A percentile compares a stretch with the other conserved stretches of the same genome.
Evolutionary conservation across 2,329 filamentous ascomycete genomes (phyloP).

Genomic region (Ophiognomonia clavigignenti-juglandacearum): DNA sequence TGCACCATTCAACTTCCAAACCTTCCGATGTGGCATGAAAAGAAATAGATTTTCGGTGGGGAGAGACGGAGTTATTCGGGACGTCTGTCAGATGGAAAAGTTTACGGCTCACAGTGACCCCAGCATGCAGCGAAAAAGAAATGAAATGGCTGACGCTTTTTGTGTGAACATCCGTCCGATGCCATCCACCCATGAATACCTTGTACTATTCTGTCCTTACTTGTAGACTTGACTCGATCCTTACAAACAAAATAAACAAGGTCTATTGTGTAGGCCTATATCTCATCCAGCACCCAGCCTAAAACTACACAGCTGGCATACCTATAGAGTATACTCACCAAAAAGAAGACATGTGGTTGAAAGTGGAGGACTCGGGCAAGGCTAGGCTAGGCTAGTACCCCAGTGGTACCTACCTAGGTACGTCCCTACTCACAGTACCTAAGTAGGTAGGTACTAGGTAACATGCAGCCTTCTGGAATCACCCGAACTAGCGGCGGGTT

Average conservation of each 20-base stretch:
- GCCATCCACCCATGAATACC: too few relatives aligned
- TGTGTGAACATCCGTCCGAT: background rate
- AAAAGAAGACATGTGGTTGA: slow-evolving; percentile 12
- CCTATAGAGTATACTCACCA: background rate
- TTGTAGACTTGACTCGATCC: too few relatives aligned
- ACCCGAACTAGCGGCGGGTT: too few relatives aligned
- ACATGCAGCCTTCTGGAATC: too few relatives aligned
- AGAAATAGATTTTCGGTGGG: background rate
- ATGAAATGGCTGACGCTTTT: background rate
- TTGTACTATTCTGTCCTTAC: too few relatives aligned
- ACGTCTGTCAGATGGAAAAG: background rate
- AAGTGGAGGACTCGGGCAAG: slow-evolving; percentile 13
- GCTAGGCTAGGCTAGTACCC: slow-evolving; percentile 1
- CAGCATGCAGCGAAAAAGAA: background rate
- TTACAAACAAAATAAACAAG: too few relatives aligned
- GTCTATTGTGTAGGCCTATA: too few relatives aligned
- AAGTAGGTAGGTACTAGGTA: too few relatives aligned
- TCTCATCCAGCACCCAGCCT: background rate
- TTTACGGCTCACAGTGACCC: slow-evolving; percentile 9
- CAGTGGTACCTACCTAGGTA: background rate
- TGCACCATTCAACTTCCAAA: background rate
- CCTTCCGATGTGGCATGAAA: background rate
- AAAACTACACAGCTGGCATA: background rate
- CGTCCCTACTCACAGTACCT: background rate
- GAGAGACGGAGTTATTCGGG: slow-evolving; percentile 5